Percentiles rank a stretch among this genome's conserved stretches.
phyloP scores from a whole-genome alignment of 345 rosid genomes.

The Hypericum perforatum region DNA sequence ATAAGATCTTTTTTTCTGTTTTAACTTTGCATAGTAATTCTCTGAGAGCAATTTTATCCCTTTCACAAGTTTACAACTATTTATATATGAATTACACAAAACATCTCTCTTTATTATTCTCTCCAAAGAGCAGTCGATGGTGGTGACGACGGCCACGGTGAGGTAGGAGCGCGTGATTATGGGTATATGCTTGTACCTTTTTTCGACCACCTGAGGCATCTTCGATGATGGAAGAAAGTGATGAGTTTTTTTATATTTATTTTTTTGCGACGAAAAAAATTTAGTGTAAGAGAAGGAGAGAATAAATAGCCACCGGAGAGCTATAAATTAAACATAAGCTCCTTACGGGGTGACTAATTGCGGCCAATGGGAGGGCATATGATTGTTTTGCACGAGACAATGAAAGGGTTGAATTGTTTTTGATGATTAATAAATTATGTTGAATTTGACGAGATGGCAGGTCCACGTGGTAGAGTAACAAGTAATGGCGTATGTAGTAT shows the following conservation, averaged over 20 bases:
- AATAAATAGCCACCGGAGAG: not conserved
- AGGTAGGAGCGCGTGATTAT: conserved; percentile 92
- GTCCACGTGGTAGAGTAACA: no score
- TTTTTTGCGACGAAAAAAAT: not conserved
- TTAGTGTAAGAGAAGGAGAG: not conserved
- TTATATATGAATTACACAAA: no score
- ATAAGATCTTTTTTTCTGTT: no score
- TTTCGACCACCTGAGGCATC: conserved; percentile 99
- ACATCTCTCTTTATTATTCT: no score
- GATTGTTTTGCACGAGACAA: conserved; percentile 2
- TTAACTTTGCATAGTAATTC: no score
- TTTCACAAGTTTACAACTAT: no score
- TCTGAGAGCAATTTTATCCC: no score
- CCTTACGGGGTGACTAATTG: conserved; percentile 1
- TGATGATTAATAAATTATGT: no score
- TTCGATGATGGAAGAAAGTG: not conserved
- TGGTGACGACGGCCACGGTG: conserved; percentile 83
- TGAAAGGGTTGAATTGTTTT: not conserved
- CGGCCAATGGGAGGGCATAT: conserved; percentile 16
- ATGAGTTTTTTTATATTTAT: not conserved
- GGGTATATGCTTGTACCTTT: conserved; percentile 99
- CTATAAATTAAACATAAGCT: not conserved
- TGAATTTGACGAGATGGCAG: no score
- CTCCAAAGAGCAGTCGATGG: conserved; percentile 93
- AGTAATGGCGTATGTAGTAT: no score